Evolutionary conservation across 2,329 filamentous ascomycete genomes (phyloP), one percentile per base, ranked within the genome.

Genomic region (Tricladium varicosporioides): DNA sequence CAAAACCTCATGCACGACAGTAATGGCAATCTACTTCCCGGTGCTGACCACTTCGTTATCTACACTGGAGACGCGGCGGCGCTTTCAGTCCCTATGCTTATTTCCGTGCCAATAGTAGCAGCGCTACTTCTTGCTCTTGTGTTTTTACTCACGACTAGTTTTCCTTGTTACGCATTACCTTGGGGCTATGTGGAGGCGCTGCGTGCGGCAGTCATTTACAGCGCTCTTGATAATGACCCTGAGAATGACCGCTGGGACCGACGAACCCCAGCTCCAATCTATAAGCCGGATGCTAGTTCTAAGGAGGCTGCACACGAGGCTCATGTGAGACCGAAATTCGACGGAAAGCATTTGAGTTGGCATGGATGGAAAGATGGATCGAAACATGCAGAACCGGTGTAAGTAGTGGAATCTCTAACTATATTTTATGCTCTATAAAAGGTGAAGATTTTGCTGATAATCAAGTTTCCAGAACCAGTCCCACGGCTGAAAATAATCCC

Each of bases 11-110:
- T 60, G 16, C 48, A 58, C 2, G 58, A 56, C 22, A 53, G 51
- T 2, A 51, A 54, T 27, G 51, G 55, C 15, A 53, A 57, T 36
- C 15, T 57, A 4, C 15, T 14, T 1, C 46, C 54, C 1, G 67
- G 66, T 2, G 61, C 51, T 22, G 64, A 65, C 44, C 5, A 5
- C 2, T 70, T 70, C 53, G 67, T 70, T 44, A 66, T 70, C 32
- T 66, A 63, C 63, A 65, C 58, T 40, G 43, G 56, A 19, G 67
- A 70, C 27, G 60, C 67, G 42, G 57, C 64, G 13, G 61, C 69
- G 4, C 53, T 70, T 15, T 69, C 67, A n/a, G 52, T 68, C 2
- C 27, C 48, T 1, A 55, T 63, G 43, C 53, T 65, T 10, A 62
- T 68, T 44, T 65, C 67, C 48, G 46, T 67, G n/a, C 58, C 58